Conservation (phyloP, 768 basidiomycete genomes). For the Boletus reticuloceps region DNA sequence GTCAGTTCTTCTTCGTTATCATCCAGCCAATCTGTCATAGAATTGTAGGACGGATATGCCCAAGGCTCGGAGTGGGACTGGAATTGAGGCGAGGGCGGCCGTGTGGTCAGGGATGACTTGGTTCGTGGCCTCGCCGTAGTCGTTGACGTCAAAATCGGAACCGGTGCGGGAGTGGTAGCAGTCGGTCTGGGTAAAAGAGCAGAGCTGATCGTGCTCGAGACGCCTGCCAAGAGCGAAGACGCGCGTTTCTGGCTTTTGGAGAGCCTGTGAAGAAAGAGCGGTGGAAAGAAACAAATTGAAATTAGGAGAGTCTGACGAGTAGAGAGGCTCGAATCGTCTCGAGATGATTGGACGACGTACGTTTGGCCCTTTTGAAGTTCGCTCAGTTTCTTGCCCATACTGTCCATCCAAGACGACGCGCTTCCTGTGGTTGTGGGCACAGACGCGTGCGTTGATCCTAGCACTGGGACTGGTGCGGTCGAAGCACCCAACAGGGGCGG, state of each 20-base stretch:
- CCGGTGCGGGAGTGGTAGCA: constrained; percentile 24
- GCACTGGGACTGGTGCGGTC: not conserved
- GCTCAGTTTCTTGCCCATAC: constrained; percentile 58
- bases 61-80: not conserved
- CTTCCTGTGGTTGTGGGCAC: constrained; percentile 28
- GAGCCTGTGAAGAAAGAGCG: constrained; percentile 41
- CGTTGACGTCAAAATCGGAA: not conserved
- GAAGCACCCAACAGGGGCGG: not conserved
- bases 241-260: constrained; percentile 68
- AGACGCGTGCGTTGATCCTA: constrained; percentile 5
- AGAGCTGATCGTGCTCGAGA: constrained; percentile 54
- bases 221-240: constrained; percentile 61
- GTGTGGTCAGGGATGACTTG: not conserved
- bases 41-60: constrained; percentile 13
- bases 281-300: not conserved
- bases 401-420: constrained; percentile 51
- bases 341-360: constrained; percentile 39
- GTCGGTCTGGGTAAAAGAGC: constrained; percentile 43
- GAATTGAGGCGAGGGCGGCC: constrained; percentile 5
- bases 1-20: constrained; percentile 39
- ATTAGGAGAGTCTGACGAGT: not conserved
- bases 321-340: too few relatives aligned
- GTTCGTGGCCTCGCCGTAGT: not conserved
- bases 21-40: constrained; percentile 28
- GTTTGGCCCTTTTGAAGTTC: constrained; percentile 52